Conservation (phyloP, 2,329 filamentous ascomycete genomes). For the Trichoderma lentiforme region DNA sequence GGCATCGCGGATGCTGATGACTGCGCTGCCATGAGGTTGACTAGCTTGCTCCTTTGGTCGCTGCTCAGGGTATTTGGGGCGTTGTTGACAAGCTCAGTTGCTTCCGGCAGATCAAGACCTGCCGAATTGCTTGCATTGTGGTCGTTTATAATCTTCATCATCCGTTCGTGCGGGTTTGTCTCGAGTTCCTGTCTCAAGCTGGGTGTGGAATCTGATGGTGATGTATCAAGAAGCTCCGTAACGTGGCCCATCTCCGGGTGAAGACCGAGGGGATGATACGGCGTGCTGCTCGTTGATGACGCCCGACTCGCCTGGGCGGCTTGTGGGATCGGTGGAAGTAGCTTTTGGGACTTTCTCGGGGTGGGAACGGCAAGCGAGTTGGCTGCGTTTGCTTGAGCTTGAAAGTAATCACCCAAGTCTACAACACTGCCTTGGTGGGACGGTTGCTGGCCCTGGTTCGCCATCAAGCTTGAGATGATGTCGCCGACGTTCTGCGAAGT, state of each 20-base stretch:
- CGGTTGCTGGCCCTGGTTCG: conserved; percentile 46
- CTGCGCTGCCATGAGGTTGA: conserved; percentile 57
- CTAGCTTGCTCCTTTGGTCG: conserved; percentile 57
- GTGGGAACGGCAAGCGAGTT: conserved; percentile 38
- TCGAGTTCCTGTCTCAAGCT: conserved; percentile 55
- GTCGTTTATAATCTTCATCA: conserved; percentile 65
- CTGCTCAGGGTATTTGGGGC: conserved; percentile 52
- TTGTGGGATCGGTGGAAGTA: conserved; percentile 53
- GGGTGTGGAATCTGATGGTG: conserved; percentile 47
- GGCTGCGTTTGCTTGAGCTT: conserved; percentile 41
- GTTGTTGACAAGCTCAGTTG: conserved; percentile 48
- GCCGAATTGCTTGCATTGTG: conserved; percentile 54
- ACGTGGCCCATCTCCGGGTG: conserved; percentile 53
- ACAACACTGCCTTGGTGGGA: conserved; percentile 56
- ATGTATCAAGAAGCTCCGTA: conserved; percentile 58
- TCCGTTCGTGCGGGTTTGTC: conserved; percentile 56
- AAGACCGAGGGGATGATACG: conserved; percentile 27
- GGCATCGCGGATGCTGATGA: conserved; percentile 28
- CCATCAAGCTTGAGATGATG: conserved; percentile 74
- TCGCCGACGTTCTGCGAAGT: conserved; percentile 75
- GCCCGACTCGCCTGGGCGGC: conserved; percentile 30
- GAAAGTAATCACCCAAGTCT: conserved; percentile 58
- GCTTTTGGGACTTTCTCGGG: conserved; percentile 51
- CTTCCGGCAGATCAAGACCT: conserved; percentile 52
- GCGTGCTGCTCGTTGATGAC: conserved; percentile 29